A percentile compares a stretch with the other conserved stretches of the same genome.
phyloP scores from a whole-genome alignment of 208 protist species.

The Balamuthia mandrillaris region DNA sequence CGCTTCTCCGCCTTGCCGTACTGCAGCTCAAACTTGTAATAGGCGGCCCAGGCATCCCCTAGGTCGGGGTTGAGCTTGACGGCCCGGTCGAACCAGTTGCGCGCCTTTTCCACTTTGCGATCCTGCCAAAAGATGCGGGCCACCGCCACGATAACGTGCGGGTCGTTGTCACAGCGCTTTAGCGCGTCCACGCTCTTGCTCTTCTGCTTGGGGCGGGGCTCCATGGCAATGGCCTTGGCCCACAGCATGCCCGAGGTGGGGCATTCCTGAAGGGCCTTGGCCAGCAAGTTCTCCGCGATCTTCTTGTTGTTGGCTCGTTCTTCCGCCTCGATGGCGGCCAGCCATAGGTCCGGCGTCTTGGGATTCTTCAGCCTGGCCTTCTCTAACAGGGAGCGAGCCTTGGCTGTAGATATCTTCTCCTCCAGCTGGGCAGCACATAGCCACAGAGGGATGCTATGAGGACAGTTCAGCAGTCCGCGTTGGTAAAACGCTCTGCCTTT shows the following conservation, averaged over 20 bases:
- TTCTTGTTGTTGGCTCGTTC: slow-evolving; percentile 17
- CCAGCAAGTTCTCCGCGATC: slow-evolving; percentile 43
- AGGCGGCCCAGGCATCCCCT: slow-evolving; percentile 83
- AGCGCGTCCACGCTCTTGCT: slow-evolving; percentile 73
- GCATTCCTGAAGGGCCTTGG: slow-evolving; percentile 74
- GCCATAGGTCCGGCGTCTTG: slow-evolving; percentile 68
- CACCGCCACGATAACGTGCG: slow-evolving; percentile 73
- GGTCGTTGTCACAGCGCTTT: slow-evolving; percentile 75
- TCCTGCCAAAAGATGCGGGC: slow-evolving; percentile 80
- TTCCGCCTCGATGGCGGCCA: slow-evolving; percentile 66
- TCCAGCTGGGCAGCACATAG: slow-evolving; percentile 63
- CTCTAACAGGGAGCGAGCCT: slow-evolving; percentile 74
- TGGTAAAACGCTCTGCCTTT: slow-evolving; percentile 47
- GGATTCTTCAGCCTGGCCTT: slow-evolving; percentile 69
- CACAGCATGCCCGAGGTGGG: slow-evolving; percentile 76
- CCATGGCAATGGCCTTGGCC: slow-evolving; percentile 77
- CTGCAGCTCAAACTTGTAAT: slow-evolving; percentile 75
- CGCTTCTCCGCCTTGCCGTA: slow-evolving; percentile 53
- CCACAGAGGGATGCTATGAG: slow-evolving; percentile 76
- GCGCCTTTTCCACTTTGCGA: slow-evolving; percentile 75
- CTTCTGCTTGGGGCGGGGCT: slow-evolving; percentile 64
- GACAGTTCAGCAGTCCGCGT: slow-evolving; percentile 64
- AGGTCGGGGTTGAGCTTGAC: slow-evolving; percentile 67
- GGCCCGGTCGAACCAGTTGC: slow-evolving; percentile 75
- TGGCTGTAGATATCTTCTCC: background rate